Base-by-base conservation (phyloP, 257 asterid species). In the Hygrophila difformis region DNA sequence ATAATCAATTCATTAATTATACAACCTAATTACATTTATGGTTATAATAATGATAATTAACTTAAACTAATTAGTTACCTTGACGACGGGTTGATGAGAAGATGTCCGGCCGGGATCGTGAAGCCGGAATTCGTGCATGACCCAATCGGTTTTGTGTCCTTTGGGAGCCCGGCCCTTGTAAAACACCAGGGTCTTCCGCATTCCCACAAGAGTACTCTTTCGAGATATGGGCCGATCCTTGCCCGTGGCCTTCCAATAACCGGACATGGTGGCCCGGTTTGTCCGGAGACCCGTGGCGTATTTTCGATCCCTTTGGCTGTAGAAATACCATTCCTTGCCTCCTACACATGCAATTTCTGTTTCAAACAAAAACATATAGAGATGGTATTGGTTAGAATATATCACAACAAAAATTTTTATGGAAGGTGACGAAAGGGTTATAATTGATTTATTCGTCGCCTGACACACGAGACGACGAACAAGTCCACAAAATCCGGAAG, bases 191-290 rank as follows among this genome's bases (percentile, higher is more conserved):
- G 97, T 87, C 63, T 87, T 87, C 18, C 97, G 66, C 97, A 87
- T 87, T 22, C 97, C 97, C 0, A 87, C 76, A 0, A 79, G 81
- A 42, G 60, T 61, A 12, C 75, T 87, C 39, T 69, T 79, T 9
- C 70, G 68, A 21, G 47, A 3, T 2, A 83, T 43, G 8, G 78
- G 41, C 31, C 87, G 74, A 45, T 87, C 97, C 55, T 87, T 87
- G 24, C 97, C 97, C 0, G 97, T 87, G 18, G 97, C 97, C 48
- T 87, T 87, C 97, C 97, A 87, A 12, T 87, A 87, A 18, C 97
- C 97, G 0, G 94, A 73, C 12, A 57, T 24, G 0, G 97, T 87
- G 16, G 97, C 97, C 46, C 94, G 75, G 15, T 87, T 87, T 10
- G 88, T 87, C 44, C 97, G 64, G 5, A 65, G 57, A 36, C 97